Conservation (phyloP, 371 early-diverging fungal genomes). For the Mucor racemosus region DNA sequence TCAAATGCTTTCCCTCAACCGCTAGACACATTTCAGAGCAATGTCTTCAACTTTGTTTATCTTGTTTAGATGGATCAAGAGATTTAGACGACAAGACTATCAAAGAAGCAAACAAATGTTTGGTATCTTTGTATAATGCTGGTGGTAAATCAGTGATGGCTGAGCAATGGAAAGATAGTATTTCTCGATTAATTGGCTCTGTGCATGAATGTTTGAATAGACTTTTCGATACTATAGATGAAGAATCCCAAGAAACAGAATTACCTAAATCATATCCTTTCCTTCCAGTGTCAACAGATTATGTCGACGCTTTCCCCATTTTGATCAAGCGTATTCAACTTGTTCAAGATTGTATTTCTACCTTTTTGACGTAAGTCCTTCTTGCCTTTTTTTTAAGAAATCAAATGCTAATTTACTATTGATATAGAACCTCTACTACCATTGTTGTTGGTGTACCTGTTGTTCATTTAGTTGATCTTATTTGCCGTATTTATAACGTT, state of each 20-base stretch:
- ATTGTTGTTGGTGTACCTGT: slow-evolving; percentile 51
- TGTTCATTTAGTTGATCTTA: slow-evolving; percentile 42
- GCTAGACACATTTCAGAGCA: slow-evolving; percentile 59
- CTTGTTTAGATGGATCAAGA: slow-evolving; percentile 53
- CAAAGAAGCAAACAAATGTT: slow-evolving; percentile 47
- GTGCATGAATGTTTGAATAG: slow-evolving; percentile 54
- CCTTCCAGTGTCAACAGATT: slow-evolving; percentile 36
- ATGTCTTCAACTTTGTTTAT: slow-evolving; percentile 55
- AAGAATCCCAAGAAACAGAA: slow-evolving; percentile 41
- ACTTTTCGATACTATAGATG: slow-evolving; percentile 62
- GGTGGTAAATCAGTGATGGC: slow-evolving; percentile 50
- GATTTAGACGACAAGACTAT: slow-evolving; percentile 38
- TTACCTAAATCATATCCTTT: slow-evolving; percentile 34
- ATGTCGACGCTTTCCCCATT: slow-evolving; percentile 45
- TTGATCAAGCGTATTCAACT: slow-evolving; percentile 41
- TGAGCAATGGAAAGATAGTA: slow-evolving; percentile 54
- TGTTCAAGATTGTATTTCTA: slow-evolving; percentile 38
- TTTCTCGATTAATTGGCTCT: slow-evolving; percentile 55
- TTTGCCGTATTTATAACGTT: slow-evolving; percentile 55
- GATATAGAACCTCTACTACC: slow-evolving; percentile 33
- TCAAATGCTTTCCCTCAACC: slow-evolving; percentile 58
- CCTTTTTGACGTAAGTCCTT: slow-evolving; percentile 43
- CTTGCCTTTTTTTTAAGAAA: too few species aligned
- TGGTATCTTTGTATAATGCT: slow-evolving; percentile 47
- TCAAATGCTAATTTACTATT: neutral